These are phyloP conservation scores for Globisporangium middletonii DNA, from an alignment of 352 stramenopile species.

Conservation along the genomic window DNA sequence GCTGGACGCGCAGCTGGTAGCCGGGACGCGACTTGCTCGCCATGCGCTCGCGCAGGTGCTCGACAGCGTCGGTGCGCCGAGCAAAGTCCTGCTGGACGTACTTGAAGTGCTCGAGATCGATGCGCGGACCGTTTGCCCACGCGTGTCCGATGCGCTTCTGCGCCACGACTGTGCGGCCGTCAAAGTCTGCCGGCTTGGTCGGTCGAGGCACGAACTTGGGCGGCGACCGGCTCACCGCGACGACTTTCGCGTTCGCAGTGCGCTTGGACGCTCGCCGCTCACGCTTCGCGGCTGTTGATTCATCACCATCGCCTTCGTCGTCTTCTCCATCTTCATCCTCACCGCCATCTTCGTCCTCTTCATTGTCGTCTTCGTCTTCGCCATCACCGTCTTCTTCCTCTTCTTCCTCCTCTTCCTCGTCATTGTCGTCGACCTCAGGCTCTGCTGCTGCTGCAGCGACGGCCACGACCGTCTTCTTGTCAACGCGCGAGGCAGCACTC, in stretches of 20 bases:
- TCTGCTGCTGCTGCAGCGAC: not conserved
- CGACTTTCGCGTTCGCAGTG: conserved; percentile 19
- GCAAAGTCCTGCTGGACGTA: conserved; percentile 68
- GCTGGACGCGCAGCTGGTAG: conserved; percentile 52
- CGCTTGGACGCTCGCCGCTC: not conserved
- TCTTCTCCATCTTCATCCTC: conserved; percentile 18
- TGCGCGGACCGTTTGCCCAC: conserved; percentile 51
- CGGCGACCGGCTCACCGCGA: conserved; percentile 13
- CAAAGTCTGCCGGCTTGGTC: conserved; percentile 16
- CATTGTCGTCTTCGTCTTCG: conserved; percentile 18
- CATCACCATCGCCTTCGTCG: conserved; percentile 13
- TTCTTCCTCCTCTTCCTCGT: conserved; percentile 16
- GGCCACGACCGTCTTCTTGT: not conserved
- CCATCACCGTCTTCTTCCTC: conserved; percentile 14
- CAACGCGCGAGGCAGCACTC: not conserved
- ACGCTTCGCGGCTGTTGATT: conserved; percentile 11
- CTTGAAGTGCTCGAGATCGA: conserved; percentile 63
- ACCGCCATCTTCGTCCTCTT: conserved; percentile 15
- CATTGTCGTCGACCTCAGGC: conserved; percentile 12
- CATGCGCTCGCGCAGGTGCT: conserved; percentile 50
- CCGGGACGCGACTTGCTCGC: conserved; percentile 49
- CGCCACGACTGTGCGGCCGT: conserved; percentile 28
- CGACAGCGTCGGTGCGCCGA: conserved; percentile 48
- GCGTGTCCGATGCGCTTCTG: conserved; percentile 60
- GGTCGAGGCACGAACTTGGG: conserved; percentile 16